Evolutionary conservation across 306 rosid species (phyloP).

Genomic region (Vicia faba): DNA sequence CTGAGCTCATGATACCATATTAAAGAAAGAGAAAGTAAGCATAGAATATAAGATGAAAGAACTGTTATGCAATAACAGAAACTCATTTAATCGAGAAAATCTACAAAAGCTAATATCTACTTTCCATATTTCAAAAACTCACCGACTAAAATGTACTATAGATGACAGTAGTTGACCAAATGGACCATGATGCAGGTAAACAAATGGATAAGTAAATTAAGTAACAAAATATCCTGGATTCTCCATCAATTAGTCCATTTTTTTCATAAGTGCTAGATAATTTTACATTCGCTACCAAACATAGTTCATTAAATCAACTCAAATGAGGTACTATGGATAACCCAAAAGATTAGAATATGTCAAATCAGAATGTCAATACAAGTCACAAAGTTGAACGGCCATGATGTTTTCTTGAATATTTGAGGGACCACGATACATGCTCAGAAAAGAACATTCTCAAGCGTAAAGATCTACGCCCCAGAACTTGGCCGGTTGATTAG

Average conservation of each 20-base stretch:
- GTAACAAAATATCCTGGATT: neutral
- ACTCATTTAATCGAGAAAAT: too few species aligned
- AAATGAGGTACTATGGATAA: slow-evolving; percentile 3
- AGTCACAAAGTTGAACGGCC: slow-evolving; percentile 12
- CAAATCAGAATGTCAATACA: slow-evolving; percentile 11
- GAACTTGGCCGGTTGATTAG: slow-evolving; percentile 76
- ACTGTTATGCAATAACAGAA: too few species aligned
- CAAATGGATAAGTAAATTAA: slow-evolving; percentile 10
- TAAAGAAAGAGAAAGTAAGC: too few species aligned
- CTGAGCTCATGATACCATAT: too few species aligned
- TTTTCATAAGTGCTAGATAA: neutral
- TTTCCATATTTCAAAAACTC: neutral
- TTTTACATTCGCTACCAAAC: slow-evolving; percentile 7
- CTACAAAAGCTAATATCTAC: neutral
- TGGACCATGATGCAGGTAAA: neutral
- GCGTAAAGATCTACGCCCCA: slow-evolving; percentile 87
- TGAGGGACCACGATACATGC: slow-evolving; percentile 4
- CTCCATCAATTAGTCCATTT: neutral
- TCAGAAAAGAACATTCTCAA: slow-evolving; percentile 35
- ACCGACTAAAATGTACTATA: neutral
- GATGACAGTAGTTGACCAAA: too few species aligned
- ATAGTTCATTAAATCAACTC: slow-evolving; percentile 28
- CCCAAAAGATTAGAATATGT: slow-evolving; percentile 8
- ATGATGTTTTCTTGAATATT: slow-evolving; percentile 5
- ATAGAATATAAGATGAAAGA: too few species aligned